These are phyloP conservation scores for Oehlia diaphana DNA, from an alignment of 192 early-diverging fungal species.

Conservation along the genomic window DNA sequence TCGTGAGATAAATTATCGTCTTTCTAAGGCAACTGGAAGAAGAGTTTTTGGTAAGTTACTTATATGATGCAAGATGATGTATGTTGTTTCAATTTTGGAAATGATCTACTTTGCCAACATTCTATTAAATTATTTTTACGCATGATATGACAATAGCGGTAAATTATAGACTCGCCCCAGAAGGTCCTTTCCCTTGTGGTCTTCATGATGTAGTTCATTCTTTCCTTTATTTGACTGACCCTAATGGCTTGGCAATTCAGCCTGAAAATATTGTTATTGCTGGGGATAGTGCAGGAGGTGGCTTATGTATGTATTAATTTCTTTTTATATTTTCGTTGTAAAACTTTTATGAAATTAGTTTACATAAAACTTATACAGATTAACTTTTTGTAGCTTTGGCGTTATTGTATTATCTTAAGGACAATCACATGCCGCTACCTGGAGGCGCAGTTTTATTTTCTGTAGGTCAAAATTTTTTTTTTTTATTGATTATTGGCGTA, in stretches of 20 bases:
- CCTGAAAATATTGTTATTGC: slow-evolving; percentile 61
- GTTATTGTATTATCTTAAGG: slow-evolving; percentile 60
- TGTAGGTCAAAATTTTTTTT: slow-evolving; percentile 40
- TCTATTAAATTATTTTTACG: not conserved
- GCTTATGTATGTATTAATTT: slow-evolving; percentile 37
- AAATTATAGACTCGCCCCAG: slow-evolving; percentile 45
- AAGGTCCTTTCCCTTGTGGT: slow-evolving; percentile 56
- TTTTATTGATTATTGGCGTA: not conserved
- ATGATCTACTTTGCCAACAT: not conserved
- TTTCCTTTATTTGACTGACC: slow-evolving; percentile 52
- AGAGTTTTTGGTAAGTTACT: slow-evolving; percentile 43
- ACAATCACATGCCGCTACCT: slow-evolving; percentile 46
- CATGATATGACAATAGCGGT: slow-evolving; percentile 29
- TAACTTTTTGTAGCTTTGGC: slow-evolving; percentile 38
- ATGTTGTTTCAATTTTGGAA: not conserved
- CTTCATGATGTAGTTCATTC: slow-evolving; percentile 63
- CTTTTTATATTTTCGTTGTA: not conserved
- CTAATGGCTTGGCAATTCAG: slow-evolving; percentile 47
- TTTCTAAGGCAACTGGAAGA: slow-evolving; percentile 46
- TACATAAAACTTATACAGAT: not conserved
- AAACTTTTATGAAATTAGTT: too few species aligned
- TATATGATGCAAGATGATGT: not conserved
- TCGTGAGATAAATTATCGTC: slow-evolving; percentile 45
- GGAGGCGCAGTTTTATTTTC: slow-evolving; percentile 62
- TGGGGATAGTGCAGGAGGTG: slow-evolving; percentile 76